phyloP scores from a whole-genome alignment of 441 rosid genomes.

The Arabidopsis lyrata region DNA sequence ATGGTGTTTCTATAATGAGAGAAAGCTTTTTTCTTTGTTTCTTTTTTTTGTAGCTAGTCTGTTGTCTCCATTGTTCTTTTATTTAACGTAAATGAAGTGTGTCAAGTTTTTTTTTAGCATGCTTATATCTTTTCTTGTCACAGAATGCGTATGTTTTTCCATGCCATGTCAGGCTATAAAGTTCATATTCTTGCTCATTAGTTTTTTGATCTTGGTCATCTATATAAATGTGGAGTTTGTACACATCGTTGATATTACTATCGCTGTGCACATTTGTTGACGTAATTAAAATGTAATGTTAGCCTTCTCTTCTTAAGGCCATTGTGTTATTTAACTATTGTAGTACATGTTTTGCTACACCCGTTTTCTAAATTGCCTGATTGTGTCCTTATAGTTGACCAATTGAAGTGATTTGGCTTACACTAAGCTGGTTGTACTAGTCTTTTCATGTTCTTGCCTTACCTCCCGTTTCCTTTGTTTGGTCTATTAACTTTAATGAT shows the following conservation, averaged over 20 bases:
- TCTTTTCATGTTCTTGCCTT: conserved; percentile 25
- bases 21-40: neutral
- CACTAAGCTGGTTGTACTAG: conserved; percentile 24
- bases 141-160: conserved; percentile 12
- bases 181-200: conserved; percentile 2
- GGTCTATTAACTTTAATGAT: conserved; percentile 28
- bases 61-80: conserved; percentile 17
- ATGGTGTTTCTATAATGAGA: conserved; percentile 4
- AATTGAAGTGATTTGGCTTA: conserved; percentile 25
- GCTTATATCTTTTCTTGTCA: conserved; percentile 26
- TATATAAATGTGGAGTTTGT: neutral
- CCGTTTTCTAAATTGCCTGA: neutral
- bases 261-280: conserved; percentile 3
- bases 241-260: conserved; percentile 6
- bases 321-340: conserved; percentile 20
- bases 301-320: conserved; percentile 11
- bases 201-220: neutral
- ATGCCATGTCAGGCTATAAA: conserved; percentile 22
- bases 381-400: conserved; percentile 25
- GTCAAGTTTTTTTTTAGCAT: conserved; percentile 2
- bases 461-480: conserved; percentile 15
- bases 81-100: conserved; percentile 8
- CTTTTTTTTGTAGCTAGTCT: conserved; percentile 19
- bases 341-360: conserved; percentile 11
- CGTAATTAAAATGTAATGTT: conserved; percentile 2